These are phyloP conservation scores for Moesziomyces antarcticus DNA, from an alignment of 1,284 basidiomycete genomes.

Conservation along the genomic window DNA sequence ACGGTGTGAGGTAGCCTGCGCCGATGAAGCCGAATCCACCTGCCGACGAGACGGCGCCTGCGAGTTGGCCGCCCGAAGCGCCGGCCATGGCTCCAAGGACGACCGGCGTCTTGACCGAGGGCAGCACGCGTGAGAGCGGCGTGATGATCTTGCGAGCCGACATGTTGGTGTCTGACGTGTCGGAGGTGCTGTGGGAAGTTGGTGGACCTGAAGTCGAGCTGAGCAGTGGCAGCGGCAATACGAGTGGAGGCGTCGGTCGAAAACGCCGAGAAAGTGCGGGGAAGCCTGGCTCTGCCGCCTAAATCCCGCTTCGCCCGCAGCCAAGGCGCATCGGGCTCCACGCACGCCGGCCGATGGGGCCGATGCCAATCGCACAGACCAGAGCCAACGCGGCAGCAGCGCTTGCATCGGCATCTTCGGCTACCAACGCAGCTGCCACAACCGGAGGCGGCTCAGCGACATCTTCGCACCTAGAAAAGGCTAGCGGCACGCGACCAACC, in stretches of 20 bases:
- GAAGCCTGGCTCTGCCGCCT: constrained; percentile 2
- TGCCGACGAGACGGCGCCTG: constrained; percentile 52
- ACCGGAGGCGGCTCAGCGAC: not conserved
- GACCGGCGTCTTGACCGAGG: constrained; percentile 48
- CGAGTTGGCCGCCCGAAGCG: constrained; percentile 59
- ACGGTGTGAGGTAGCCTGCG: constrained; percentile 54
- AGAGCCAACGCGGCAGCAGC: constrained; percentile 11
- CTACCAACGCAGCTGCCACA: constrained; percentile 1
- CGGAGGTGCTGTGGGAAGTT: not conserved
- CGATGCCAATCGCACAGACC: not conserved
- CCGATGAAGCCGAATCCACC: constrained; percentile 66
- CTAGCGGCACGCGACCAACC: not conserved
- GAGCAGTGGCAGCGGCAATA: not conserved
- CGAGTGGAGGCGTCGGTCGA: constrained; percentile 11
- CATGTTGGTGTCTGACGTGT: constrained; percentile 9
- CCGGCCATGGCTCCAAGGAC: constrained; percentile 62
- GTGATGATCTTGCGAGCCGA: constrained; percentile 26
- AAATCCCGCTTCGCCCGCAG: constrained; percentile 30
- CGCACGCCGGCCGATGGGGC: constrained; percentile 1
- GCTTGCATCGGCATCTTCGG: constrained; percentile 37
- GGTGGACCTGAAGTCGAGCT: not conserved
- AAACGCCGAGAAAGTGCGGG: constrained; percentile 26
- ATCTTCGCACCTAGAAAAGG: not conserved
- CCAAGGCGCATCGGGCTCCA: not conserved
- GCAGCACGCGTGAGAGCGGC: constrained; percentile 20